These are phyloP conservation scores for Botrytis byssoidea DNA, from an alignment of 2,329 filamentous ascomycete genomes.

Conservation along the genomic window DNA sequence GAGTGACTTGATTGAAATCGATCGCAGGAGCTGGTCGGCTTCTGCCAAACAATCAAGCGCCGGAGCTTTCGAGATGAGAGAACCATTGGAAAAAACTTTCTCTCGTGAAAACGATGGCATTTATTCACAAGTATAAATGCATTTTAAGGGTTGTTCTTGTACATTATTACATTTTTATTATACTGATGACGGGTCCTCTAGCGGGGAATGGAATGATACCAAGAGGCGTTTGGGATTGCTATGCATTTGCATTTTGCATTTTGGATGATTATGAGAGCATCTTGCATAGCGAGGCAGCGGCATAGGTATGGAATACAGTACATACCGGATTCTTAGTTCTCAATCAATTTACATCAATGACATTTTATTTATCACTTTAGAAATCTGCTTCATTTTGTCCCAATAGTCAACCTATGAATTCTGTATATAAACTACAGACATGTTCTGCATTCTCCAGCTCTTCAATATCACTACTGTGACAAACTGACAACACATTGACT, in stretches of 20 bases:
- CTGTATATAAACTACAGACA: not conserved
- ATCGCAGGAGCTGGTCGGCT: not conserved
- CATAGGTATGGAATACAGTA: constrained; percentile 3
- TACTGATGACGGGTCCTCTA: constrained; percentile 12
- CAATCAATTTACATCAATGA: not conserved
- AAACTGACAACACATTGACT: not conserved
- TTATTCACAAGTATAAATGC: constrained; percentile 28
- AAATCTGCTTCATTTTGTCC: not conserved
- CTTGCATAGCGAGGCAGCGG: constrained; percentile 4
- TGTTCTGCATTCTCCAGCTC: not conserved
- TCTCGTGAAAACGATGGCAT: constrained; percentile 33
- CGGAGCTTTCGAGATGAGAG: constrained; percentile 30
- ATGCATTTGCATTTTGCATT: constrained; percentile 4
- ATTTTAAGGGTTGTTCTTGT: not conserved
- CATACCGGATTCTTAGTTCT: not conserved
- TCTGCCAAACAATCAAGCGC: constrained; percentile 22
- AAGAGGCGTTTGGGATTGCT: constrained; percentile 15
- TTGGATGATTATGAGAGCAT: constrained; percentile 16
- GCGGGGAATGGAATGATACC: constrained; percentile 18
- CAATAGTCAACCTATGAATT: not conserved
- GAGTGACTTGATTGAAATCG: constrained; percentile 23
- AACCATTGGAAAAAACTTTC: constrained; percentile 45
- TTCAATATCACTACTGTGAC: not conserved
- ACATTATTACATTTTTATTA: constrained; percentile 17
- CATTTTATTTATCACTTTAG: not conserved